Percentiles rank a stretch among this genome's conserved stretches.
Conservation (phyloP, 306 rosid genomes). For the Corylus heterophylla region DNA sequence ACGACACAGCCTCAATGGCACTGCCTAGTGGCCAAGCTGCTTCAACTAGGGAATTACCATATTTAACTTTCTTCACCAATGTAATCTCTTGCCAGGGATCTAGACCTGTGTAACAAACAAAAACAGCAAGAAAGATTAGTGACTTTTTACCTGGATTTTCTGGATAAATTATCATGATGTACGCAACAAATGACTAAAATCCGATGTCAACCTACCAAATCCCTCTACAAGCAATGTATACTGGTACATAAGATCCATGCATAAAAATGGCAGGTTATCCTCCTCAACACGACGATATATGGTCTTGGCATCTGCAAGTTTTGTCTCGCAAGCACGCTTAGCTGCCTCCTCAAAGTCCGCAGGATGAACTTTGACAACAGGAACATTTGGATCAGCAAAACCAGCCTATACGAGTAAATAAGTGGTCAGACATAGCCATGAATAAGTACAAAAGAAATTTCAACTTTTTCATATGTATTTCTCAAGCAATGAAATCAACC, state of each 20-base stretch:
- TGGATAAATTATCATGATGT: slow-evolving; percentile 10
- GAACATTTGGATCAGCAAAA: slow-evolving; percentile 66
- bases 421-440: slow-evolving; percentile 32
- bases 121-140: slow-evolving; percentile 14
- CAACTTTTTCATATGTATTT: not conserved
- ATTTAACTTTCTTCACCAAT: slow-evolving; percentile 86
- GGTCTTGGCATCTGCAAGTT: slow-evolving; percentile 61
- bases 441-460: slow-evolving; percentile 17
- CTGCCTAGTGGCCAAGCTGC: slow-evolving; percentile 99
- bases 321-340: slow-evolving; percentile 85
- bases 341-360: slow-evolving; percentile 80
- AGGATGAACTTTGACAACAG: slow-evolving; percentile 66
- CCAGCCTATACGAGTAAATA: slow-evolving; percentile 64
- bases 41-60: slow-evolving; percentile 76
- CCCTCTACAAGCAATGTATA: slow-evolving; percentile 85
- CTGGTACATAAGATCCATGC: slow-evolving; percentile 97
- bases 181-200: slow-evolving; percentile 12
- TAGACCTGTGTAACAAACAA: slow-evolving; percentile 57
- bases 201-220: slow-evolving; percentile 60
- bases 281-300: slow-evolving; percentile 53
- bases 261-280: slow-evolving; percentile 81
- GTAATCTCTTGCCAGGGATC: slow-evolving; percentile 94
- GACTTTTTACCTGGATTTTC: slow-evolving; percentile 2
- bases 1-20: slow-evolving; percentile 94
- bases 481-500: slow-evolving; percentile 2